Percentiles rank a stretch among this genome's conserved stretches.
Evolutionary conservation across 2,329 filamentous ascomycete genomes (phyloP).

Genomic region (Mycosphaerella sp.): DNA sequence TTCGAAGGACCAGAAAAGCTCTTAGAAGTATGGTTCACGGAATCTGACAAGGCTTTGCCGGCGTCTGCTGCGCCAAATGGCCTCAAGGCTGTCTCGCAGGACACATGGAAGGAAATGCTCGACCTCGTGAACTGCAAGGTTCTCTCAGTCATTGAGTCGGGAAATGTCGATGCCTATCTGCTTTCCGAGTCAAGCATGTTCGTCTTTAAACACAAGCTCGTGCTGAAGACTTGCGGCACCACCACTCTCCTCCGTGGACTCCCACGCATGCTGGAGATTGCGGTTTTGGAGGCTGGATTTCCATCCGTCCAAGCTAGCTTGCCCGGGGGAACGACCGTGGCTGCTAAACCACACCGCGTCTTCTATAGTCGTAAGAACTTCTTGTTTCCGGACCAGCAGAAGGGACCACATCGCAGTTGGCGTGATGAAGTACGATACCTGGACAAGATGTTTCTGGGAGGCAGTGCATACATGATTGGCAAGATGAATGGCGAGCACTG

Average conservation of each 20-base stretch:
- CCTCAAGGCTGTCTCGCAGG: conserved; percentile 74
- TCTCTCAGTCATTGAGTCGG: conserved; percentile 84
- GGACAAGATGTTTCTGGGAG: conserved; percentile 83
- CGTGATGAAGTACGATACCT: conserved; percentile 89
- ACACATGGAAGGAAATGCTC: conserved; percentile 93
- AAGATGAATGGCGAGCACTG: conserved; percentile 99
- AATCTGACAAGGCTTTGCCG: conserved; percentile 67
- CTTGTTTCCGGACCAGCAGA: conserved; percentile 88
- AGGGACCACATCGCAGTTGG: conserved; percentile 94
- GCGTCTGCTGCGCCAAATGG: conserved; percentile 64
- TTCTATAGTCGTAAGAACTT: conserved; percentile 99
- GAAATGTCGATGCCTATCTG: conserved; percentile 91
- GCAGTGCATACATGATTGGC: conserved; percentile 98
- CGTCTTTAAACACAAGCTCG: conserved; percentile 98
- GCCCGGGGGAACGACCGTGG: conserved; percentile 60
- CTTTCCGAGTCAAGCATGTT: conserved; percentile 99
- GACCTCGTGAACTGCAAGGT: conserved; percentile 99
- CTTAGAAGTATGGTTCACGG: conserved; percentile 95
- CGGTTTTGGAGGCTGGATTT: conserved; percentile 81
- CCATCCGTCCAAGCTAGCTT: conserved; percentile 66
- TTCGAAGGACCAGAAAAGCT: conserved; percentile 99
- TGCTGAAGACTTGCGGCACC: conserved; percentile 96
- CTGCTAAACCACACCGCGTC: conserved; percentile 85
- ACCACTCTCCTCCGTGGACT: conserved; percentile 88
- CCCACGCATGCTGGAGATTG: conserved; percentile 86